A percentile compares a stretch with the other conserved stretches of the same genome.
phyloP scores from a whole-genome alignment of 192 early-diverging fungal genomes.

The Linnemannia exigua region DNA sequence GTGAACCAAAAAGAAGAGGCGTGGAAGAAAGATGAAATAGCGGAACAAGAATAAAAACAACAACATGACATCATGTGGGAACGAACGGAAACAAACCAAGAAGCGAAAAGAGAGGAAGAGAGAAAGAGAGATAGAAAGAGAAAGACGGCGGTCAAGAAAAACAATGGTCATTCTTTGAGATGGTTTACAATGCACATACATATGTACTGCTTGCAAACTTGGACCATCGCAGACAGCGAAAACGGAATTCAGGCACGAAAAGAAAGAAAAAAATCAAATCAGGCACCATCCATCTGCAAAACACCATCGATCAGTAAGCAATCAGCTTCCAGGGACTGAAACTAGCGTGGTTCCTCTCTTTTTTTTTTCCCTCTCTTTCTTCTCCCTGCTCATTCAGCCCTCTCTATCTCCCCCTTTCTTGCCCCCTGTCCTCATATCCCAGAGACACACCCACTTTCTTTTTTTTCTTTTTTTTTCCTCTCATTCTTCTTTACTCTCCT shows the following conservation, averaged over 20 bases:
- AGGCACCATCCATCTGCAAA: not conserved
- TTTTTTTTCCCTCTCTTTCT: not conserved
- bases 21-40: not conserved
- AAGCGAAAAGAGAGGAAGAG: not conserved
- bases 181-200: too few relatives aligned
- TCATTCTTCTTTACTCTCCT: not conserved
- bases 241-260: not conserved
- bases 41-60: constrained; percentile 1
- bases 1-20: not conserved
- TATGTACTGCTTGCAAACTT: too few relatives aligned
- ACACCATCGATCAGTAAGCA: not conserved
- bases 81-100: not conserved
- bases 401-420: not conserved
- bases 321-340: not conserved
- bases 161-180: not conserved
- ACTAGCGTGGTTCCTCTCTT: not conserved
- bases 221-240: not conserved
- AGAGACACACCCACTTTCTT: not conserved
- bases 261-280: not conserved
- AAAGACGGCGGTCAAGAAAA: not conserved
- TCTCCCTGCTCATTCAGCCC: not conserved
- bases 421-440: not conserved
- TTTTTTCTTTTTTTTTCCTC: not conserved
- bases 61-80: not conserved
- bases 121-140: not conserved